phyloP scores from a whole-genome alignment of 345 rosid genomes.

The Trapa bicornis region DNA sequence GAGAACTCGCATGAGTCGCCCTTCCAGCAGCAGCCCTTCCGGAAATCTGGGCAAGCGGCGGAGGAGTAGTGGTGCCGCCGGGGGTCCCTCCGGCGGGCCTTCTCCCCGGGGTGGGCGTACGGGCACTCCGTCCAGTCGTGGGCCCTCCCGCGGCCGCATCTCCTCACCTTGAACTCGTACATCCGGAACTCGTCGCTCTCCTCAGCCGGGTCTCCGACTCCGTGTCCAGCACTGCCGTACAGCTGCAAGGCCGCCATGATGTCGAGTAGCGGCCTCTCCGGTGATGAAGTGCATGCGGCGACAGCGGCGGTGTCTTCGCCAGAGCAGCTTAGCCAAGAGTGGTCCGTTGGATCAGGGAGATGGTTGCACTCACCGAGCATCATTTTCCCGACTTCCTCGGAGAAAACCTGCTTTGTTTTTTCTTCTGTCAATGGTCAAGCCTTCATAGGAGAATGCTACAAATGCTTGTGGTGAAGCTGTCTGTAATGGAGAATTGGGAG shows the following conservation, averaged over 20 bases:
- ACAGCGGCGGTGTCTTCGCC: conserved; percentile 36
- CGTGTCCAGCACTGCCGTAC: conserved; percentile 38
- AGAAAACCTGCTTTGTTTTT: background rate
- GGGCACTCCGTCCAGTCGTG: conserved; percentile 99
- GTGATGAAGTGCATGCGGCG: conserved; percentile 14
- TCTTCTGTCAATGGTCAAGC: too few relatives aligned
- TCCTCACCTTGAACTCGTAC: conserved; percentile 77
- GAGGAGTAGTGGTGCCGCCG: conserved; percentile 68
- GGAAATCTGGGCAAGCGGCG: conserved; percentile 67
- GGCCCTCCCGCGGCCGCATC: conserved; percentile 71
- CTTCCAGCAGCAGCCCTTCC: conserved; percentile 59
- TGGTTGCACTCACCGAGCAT: conserved; percentile 65
- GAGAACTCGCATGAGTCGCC: conserved; percentile 83
- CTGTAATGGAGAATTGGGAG: too few relatives aligned
- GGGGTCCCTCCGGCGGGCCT: conserved; percentile 82
- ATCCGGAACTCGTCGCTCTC: conserved; percentile 81
- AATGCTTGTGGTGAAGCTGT: too few relatives aligned
- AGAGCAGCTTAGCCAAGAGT: conserved; percentile 30
- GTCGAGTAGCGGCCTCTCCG: conserved; percentile 29
- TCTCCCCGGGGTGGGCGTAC: conserved; percentile 94
- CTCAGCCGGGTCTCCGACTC: conserved; percentile 45
- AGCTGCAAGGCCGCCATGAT: conserved; percentile 48
- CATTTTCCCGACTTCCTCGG: conserved; percentile 21
- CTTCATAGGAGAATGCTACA: too few relatives aligned
- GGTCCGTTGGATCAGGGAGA: conserved; percentile 17